Evolutionary conservation across 2,329 filamentous ascomycete species (phyloP).

Genomic region (Aspergillus sp.): DNA sequence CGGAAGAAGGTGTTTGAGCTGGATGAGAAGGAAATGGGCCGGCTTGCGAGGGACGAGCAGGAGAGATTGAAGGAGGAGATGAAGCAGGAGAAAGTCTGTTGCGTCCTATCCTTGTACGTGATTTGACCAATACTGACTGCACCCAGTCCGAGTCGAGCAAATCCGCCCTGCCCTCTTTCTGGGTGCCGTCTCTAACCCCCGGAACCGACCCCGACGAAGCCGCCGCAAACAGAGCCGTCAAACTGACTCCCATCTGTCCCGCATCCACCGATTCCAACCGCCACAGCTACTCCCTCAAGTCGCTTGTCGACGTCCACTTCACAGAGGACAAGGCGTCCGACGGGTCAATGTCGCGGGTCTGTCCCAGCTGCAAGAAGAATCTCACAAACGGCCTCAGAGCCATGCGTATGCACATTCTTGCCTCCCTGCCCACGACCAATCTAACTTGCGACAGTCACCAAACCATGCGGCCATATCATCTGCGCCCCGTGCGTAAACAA

Average conservation of each 20-base stretch:
- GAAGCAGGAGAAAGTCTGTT: conserved; percentile 58
- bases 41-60: conserved; percentile 61
- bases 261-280: conserved; percentile 56
- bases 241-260: conserved; percentile 65
- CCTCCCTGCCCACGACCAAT: background rate
- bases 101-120: conserved; percentile 1
- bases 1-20: conserved; percentile 73
- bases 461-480: conserved; percentile 83
- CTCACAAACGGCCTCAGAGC: conserved; percentile 76
- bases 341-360: conserved; percentile 45
- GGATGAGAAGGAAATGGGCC: conserved; percentile 64
- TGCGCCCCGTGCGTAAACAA: conserved; percentile 77
- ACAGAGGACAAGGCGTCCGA: conserved; percentile 56
- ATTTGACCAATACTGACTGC: background rate
- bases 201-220: conserved; percentile 49
- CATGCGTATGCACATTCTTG: conserved; percentile 41
- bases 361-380: conserved; percentile 76
- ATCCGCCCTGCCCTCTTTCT: conserved; percentile 72
- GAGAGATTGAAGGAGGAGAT: conserved; percentile 60
- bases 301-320: conserved; percentile 67
- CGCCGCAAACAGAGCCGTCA: conserved; percentile 51
- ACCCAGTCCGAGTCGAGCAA: conserved; percentile 47
- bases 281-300: conserved; percentile 70
- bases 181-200: conserved; percentile 79
- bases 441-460: conserved; percentile 46